Evolutionary conservation across 495 filamentous ascomycete species (phyloP), one percentile per base, ranked within the genome.

Genomic region (Umbilicaria muhlenbergii): DNA sequence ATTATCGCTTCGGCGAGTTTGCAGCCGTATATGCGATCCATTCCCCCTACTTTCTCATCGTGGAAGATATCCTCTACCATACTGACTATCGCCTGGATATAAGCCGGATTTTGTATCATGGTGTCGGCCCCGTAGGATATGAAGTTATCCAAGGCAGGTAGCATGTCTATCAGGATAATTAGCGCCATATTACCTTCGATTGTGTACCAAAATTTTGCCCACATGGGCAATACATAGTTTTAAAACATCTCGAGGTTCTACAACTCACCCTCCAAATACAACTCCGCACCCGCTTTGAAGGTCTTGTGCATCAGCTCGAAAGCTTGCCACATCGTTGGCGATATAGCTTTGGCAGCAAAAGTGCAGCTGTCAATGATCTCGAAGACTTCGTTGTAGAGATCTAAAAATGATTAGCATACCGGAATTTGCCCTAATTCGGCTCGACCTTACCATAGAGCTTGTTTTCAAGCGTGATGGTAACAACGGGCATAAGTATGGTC

Each of bases 311-410:
- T 91, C 24, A 96, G 77, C 61, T 88, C 86, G 52, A 98, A 98
- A 2, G 92, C 87, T 56, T 86, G 77, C 91, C 91, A 98, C 91
- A 98, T 98, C 31, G 81, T 93, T 17, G 82, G 78, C 3, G 91
- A 94, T 47, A 98, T 94, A 32, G 74, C 71, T 66, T 96, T 98
- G 32, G 91, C 87, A 13, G 91, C 81, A 57, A 96, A 98, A n/a
- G 92, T 98, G 65, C 92, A 98, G 69, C 85, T 93, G 59, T 98
- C 91, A 52, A 98, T 92, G 53, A 98, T 98, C 62, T 98, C 91
- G 54, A 98, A 98, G 11, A 95, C 75, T 55, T 98, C 91, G 56
- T 95, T 96, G 61, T 93, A 96, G 1, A 98, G 66, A 63, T 98
- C 83, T 77, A 47, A 18, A 32, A n/a, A 11, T 42, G 19, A 35